Percentiles rank a stretch among this genome's conserved stretches.
Conservation (phyloP, 176 grass and related monocot species). For the Dendrocalamus sinicus region DNA sequence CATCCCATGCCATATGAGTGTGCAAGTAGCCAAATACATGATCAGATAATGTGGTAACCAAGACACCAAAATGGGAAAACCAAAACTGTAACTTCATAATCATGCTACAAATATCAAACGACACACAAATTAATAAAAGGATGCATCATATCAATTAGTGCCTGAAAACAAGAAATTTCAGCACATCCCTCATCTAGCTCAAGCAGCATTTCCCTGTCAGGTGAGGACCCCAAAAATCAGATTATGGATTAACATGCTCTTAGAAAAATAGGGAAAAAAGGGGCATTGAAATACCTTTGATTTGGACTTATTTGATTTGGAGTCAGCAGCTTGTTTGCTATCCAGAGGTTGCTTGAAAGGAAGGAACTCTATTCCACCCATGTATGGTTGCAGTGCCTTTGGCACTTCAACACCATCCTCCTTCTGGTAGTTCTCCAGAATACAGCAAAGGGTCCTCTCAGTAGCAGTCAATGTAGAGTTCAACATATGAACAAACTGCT, state of each 20-base stretch:
- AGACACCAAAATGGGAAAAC: not conserved
- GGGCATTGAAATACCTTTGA: slow-evolving; percentile 47
- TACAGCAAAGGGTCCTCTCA: slow-evolving; percentile 89
- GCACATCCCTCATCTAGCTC: slow-evolving; percentile 14
- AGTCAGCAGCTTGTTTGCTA: slow-evolving; percentile 51
- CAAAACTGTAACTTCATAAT: slow-evolving; percentile 11
- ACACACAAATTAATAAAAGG: slow-evolving; percentile 2
- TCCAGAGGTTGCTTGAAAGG: slow-evolving; percentile 68
- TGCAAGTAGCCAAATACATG: not conserved
- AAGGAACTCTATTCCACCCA: slow-evolving; percentile 74
- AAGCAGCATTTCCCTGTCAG: slow-evolving; percentile 54
- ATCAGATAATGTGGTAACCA: slow-evolving; percentile 24
- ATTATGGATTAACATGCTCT: not conserved
- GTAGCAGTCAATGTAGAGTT: slow-evolving; percentile 94
- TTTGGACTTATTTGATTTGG: slow-evolving; percentile 74
- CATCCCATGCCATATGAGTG: slow-evolving; percentile 12
- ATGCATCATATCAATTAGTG: slow-evolving; percentile 8
- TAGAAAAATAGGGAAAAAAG: not conserved
- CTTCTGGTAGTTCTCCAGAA: slow-evolving; percentile 85
- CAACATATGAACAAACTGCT: slow-evolving; percentile 91
- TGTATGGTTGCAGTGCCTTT: slow-evolving; percentile 65
- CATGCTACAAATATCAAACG: slow-evolving; percentile 33
- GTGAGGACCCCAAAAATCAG: not conserved
- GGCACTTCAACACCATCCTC: slow-evolving; percentile 80
- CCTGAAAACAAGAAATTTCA: not conserved